Percentiles rank a stretch among this genome's conserved stretches.
phyloP scores from a whole-genome alignment of 306 rosid genomes.

The Cercis canadensis region DNA sequence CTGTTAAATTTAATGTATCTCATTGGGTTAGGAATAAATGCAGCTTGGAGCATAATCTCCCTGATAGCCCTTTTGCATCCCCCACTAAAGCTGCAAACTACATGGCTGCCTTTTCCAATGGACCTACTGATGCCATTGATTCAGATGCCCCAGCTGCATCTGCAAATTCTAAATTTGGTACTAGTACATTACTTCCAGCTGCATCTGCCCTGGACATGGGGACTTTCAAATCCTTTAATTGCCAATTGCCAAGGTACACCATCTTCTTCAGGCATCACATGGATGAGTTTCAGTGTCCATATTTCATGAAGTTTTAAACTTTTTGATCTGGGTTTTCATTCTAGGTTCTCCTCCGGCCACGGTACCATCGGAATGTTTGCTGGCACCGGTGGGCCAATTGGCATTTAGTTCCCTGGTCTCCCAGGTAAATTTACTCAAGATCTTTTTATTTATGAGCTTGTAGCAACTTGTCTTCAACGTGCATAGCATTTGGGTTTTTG shows the following conservation, averaged over 20 bases:
- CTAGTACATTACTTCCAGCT: slow-evolving; percentile 54
- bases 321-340: neutral
- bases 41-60: slow-evolving; percentile 98
- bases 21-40: slow-evolving; percentile 42
- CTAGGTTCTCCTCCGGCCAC: slow-evolving; percentile 84
- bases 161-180: slow-evolving; percentile 55
- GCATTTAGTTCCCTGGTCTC: slow-evolving; percentile 63
- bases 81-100: slow-evolving; percentile 76
- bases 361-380: slow-evolving; percentile 88
- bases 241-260: slow-evolving; percentile 93
- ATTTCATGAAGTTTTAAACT: neutral
- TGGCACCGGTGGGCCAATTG: slow-evolving; percentile 82
- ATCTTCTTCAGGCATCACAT: neutral
- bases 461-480: slow-evolving; percentile 34
- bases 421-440: slow-evolving; percentile 40
- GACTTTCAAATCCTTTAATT: slow-evolving; percentile 79
- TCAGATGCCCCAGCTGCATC: slow-evolving; percentile 53
- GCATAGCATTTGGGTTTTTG: slow-evolving; percentile 24
- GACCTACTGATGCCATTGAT: slow-evolving; percentile 50
- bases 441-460: neutral
- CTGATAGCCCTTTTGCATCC: slow-evolving; percentile 96
- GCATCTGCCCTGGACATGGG: slow-evolving; percentile 75
- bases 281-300: slow-evolving; percentile 21
- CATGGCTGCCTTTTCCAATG: slow-evolving; percentile 53
- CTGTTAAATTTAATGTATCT: slow-evolving; percentile 19